Conservation (phyloP, 768 basidiomycete genomes). For the Tulasnella sp. region DNA sequence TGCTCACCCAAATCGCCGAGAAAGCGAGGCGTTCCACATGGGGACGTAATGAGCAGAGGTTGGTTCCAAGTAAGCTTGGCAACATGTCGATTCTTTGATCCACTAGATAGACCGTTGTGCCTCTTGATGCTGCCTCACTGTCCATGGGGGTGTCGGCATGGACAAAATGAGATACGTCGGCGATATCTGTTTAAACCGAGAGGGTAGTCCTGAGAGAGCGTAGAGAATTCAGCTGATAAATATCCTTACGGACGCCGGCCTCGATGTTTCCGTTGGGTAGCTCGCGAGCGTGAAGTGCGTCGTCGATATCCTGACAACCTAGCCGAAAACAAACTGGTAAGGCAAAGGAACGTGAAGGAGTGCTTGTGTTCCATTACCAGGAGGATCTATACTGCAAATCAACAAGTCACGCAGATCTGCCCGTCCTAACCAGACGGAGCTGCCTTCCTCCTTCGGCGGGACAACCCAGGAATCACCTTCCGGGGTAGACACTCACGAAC, state of each 20-base stretch:
- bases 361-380: constrained; percentile 42
- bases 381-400: constrained; percentile 96
- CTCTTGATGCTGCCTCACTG: constrained; percentile 86
- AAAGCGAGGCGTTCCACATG: constrained; percentile 93
- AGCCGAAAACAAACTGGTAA: neutral
- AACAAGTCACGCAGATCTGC: constrained; percentile 79
- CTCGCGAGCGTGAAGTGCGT: constrained; percentile 83
- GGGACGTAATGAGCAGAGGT: constrained; percentile 86
- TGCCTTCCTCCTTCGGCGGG: constrained; percentile 54
- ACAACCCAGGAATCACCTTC: constrained; percentile 94
- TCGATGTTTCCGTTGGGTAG: constrained; percentile 92
- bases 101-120: constrained; percentile 95
- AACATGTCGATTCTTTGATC: constrained; percentile 99
- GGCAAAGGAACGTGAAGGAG: neutral
- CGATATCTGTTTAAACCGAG: constrained; percentile 63
- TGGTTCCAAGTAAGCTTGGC: constrained; percentile 86
- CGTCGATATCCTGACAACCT: constrained; percentile 98
- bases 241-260: constrained; percentile 88
- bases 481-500: constrained; percentile 83
- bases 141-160: constrained; percentile 93
- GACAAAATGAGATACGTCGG: constrained; percentile 96
- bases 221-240: neutral
- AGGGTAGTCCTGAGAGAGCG: neutral
- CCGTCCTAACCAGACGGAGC: constrained; percentile 64
- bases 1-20: constrained; percentile 83